A percentile compares a stretch with the other conserved stretches of the same genome.
Conservation (phyloP, 176 grass and related monocot species). For the Aegilops sharonensis region DNA sequence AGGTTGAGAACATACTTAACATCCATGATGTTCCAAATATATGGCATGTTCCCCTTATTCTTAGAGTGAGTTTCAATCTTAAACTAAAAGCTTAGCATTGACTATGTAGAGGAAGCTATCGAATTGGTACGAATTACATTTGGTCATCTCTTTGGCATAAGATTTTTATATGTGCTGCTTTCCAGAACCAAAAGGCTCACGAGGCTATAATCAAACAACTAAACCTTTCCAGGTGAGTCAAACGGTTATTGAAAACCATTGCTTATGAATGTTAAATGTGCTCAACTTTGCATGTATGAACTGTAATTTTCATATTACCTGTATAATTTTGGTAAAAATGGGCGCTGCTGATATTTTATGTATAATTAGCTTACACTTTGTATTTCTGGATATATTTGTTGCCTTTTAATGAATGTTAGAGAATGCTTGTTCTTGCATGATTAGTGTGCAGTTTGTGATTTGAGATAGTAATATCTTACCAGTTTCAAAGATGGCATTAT, state of each 20-base stretch:
- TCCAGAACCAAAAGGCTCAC: slow-evolving; percentile 94
- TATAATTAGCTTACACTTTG: background rate
- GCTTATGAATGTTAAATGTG: background rate
- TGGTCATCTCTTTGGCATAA: background rate
- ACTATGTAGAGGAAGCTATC: background rate
- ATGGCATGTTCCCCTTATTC: slow-evolving; percentile 95
- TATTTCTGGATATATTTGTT: background rate
- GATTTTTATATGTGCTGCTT: slow-evolving; percentile 25
- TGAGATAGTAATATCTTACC: background rate
- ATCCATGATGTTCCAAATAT: slow-evolving; percentile 97
- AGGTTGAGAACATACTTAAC: slow-evolving; percentile 96
- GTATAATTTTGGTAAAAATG: slow-evolving; percentile 5
- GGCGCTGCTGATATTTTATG: slow-evolving; percentile 1
- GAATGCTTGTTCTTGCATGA: slow-evolving; percentile 15
- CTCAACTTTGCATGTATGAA: background rate
- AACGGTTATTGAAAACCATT: slow-evolving; percentile 19
- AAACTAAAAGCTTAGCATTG: slow-evolving; percentile 18
- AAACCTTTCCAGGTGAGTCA: slow-evolving; percentile 66
- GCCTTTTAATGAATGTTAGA: slow-evolving; percentile 20
- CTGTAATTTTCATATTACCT: background rate
- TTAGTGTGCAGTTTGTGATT: background rate
- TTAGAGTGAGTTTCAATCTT: slow-evolving; percentile 68
- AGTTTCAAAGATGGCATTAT: slow-evolving; percentile 7
- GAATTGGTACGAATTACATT: background rate
- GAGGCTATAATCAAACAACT: slow-evolving; percentile 92